Base-by-base conservation (phyloP, 169 alveolate species). In the Plasmodium falciparum region DNA sequence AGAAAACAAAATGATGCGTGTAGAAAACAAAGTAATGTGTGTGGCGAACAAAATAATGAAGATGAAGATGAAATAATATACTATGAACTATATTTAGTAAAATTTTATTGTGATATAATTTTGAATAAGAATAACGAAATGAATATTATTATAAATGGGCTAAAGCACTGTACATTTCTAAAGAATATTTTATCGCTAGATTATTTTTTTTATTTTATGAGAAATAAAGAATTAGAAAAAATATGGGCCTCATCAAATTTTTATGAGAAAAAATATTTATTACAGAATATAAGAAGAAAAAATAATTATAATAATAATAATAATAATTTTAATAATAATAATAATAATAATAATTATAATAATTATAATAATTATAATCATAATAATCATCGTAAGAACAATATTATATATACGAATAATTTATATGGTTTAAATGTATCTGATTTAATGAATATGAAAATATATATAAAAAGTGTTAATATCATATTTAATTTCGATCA, bases 61-160 rank as follows among this genome's bases (percentile, higher is more conserved):
- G 24, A 65, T 47, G 9, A 58, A 1, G 43, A 56, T 1, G 72
- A 78, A 17, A 22, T 66, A 12, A 33, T 66, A 13, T 78, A 66
- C 45, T 78, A 65, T 45, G 89, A 78, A 13, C 59, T 78, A 17
- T 59, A 78, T 59, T 45, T 78, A 12, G 78, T 66, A 24, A 78
- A 78, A 11, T 58, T 65, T 52, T 45, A 66, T 59, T 78, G 89
- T 70, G 89, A 78, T 24, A 78, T 78, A 11, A 71, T 78, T 15
- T 15, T 78, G 12, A 78, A 78, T n/a, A 78, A 78, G 33, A 78
- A 78, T 26, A 78, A 78, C 29, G 74, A 78, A 24, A 59, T 66
- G 8, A 78, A 78, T 43, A 78, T 78, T 2, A 63, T 78, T 29
- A 15, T 78, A 3, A 66, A 78, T 66, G 89, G 89, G 24, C n/a